Evolutionary conservation across 1,284 basidiomycete genomes (phyloP), one percentile per base, ranked within the genome.

Genomic region (Tilletia caries): DNA sequence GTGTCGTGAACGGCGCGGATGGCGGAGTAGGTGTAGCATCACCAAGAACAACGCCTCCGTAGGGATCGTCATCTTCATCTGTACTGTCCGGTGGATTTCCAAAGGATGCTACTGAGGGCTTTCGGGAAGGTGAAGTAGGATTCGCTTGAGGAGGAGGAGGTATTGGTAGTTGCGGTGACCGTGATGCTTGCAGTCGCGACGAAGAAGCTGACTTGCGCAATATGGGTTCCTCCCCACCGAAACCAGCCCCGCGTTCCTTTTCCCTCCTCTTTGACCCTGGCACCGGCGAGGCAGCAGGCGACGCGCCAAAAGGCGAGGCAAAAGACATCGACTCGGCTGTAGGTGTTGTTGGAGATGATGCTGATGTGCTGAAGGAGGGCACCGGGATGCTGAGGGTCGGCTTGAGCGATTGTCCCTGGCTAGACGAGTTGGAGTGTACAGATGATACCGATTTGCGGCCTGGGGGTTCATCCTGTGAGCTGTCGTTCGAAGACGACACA

Each of bases 341-440:
- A 6, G 48, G 48, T 29, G 58, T 60, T n/a, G 58, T 66, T 25
- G 32, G 62, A n/a, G 62, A 10, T 25, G 62, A 12, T 64, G 32
- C 32, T 37, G 65, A 66, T 34, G 65, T 25, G 27, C 18, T 41
- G 23, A 27, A 37, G 25, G 50, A 52, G 18, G 25, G 48, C n/a
- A 67, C 66, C 29, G 66, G 66, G 43, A 50, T 41, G 58, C 54
- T 43, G n/a, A 67, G 23, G 27, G 58, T 23, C 48, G 33, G 34
- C 32, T 54, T 46, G 27, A 50, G 32, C n/a, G 20, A 15, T 18
- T 34, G 32, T 32, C 50, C 64, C 41, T 66, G 29, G 64, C 32
- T 66, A 44, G 44, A 29, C 8, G 32, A 25, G 41, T 46, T 41
- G 29, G 29, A 43, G 32, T 29, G 50, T 33, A 50, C 18, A 29